Evolutionary conservation across 2,329 filamentous ascomycete genomes (phyloP), one percentile per base, ranked within the genome.

Genomic region (Diaporthe sp.): DNA sequence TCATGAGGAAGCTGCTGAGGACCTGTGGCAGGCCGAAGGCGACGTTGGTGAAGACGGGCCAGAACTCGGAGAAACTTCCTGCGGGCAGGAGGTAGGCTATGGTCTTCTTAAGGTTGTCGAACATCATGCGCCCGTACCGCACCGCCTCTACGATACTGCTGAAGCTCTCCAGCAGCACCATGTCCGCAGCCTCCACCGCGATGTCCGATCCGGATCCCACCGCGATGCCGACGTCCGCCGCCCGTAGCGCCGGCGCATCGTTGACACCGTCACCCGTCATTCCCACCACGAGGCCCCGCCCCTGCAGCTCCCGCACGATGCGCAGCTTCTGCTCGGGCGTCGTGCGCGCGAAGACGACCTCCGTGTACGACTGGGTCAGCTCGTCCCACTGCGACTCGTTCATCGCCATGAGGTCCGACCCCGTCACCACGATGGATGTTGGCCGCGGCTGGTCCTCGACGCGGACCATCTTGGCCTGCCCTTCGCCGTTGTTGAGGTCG

Each of bases 181-280:
- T 97, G 71, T 93, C 92, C 0, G 94, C 94, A 0, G 94, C 93
- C 70, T 93, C 93, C 76, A 97, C 92, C 5, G 95, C 95, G 47
- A 97, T 93, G 80, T 97, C 95, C 0, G 93, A 94, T 6, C 94
- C 94, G 0, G 91, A 93, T 1, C 93, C 94, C 78, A 97, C 91
- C 1, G 94, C 93, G 75, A 97, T 96, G 73, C 94, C 94, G 1
- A 97, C 91, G 78, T 97, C 94, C 22, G 95, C 94, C 0, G 92
- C 92, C 2, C 93, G 91, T 5, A 97, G 89, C 2, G 94, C 94
- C 0, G 94, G 94, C 0, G 94, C 93, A 79, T 97, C 95, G 79
- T 97, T 97, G 77, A 96, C 94, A 25, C 95, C 94, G 78, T 97
- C 94, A 50, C 94, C 95, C 2, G 96, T 94, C 90, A 97, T 97